These are phyloP conservation scores for Ophiostoma ips DNA, from an alignment of 2,329 filamentous ascomycete species.

Conservation along the genomic window DNA sequence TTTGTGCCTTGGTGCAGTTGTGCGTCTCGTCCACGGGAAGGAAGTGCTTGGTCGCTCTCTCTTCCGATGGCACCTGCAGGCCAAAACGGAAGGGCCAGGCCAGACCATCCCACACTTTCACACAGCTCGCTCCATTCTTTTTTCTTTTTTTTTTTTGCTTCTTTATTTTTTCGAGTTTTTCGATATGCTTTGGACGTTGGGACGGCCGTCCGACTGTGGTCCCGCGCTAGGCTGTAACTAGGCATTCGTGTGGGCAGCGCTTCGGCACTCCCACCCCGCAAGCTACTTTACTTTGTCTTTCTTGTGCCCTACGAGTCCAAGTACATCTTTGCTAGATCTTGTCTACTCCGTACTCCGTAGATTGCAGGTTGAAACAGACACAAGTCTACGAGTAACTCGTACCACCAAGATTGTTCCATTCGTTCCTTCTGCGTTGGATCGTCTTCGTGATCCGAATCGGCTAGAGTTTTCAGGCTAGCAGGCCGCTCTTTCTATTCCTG, in stretches of 20 bases:
- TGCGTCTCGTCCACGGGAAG: neutral
- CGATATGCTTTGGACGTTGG: neutral
- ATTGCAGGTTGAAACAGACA: too few species aligned
- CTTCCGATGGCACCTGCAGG: neutral
- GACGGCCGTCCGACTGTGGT: neutral
- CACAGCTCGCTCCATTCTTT: too few species aligned
- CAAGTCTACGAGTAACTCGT: too few species aligned
- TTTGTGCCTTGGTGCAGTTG: neutral
- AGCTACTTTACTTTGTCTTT: slow-evolving; percentile 4
- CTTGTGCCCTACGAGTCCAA: too few species aligned
- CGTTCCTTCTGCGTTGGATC: neutral
- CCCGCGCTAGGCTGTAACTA: slow-evolving; percentile 1
- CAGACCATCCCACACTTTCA: too few species aligned
- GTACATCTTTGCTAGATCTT: too few species aligned
- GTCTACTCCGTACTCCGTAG: too few species aligned
- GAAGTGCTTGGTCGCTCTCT: neutral
- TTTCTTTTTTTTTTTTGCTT: too few species aligned
- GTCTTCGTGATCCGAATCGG: neutral
- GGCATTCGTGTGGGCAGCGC: neutral
- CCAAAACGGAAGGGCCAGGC: too few species aligned
- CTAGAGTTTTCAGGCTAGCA: too few species aligned
- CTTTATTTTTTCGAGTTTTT: too few species aligned
- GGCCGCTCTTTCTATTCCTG: neutral
- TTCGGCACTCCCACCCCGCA: neutral
- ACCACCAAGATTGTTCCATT: neutral